A percentile compares a stretch with the other conserved stretches of the same genome.
These are phyloP conservation scores for Grosmannia huntii DNA, from an alignment of 2,329 filamentous ascomycete species.

Conservation along the genomic window DNA sequence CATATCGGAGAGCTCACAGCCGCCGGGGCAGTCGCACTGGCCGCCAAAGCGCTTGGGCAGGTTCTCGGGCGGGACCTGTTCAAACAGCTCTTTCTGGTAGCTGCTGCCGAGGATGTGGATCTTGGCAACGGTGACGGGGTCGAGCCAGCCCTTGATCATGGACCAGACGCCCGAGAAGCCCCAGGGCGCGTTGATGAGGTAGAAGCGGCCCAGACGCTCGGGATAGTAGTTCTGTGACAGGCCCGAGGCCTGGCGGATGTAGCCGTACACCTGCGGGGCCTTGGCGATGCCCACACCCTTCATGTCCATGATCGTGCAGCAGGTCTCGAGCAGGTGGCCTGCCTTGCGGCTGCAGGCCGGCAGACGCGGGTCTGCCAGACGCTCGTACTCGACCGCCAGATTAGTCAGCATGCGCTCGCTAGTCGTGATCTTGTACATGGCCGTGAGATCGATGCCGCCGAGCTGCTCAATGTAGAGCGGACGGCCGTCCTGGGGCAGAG, in stretches of 20 bases:
- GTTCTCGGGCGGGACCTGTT: slow-evolving; percentile 80
- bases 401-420: slow-evolving; percentile 91
- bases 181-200: slow-evolving; percentile 97
- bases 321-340: slow-evolving; percentile 85
- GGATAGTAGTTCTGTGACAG: slow-evolving; percentile 99
- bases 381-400: slow-evolving; percentile 96
- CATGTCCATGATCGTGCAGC: slow-evolving; percentile 96
- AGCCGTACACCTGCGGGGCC: slow-evolving; percentile 73
- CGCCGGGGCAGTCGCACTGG: slow-evolving; percentile 65
- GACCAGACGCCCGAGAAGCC: slow-evolving; percentile 79
- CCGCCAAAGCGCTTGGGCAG: slow-evolving; percentile 80
- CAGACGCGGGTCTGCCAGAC: slow-evolving; percentile 80
- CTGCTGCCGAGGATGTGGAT: slow-evolving; percentile 75
- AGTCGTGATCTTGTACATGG: slow-evolving; percentile 88
- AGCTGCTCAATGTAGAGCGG: slow-evolving; percentile 96
- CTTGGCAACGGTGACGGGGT: slow-evolving; percentile 93
- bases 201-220: slow-evolving; percentile 88
- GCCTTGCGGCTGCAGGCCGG: slow-evolving; percentile 91
- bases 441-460: slow-evolving; percentile 79
- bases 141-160: slow-evolving; percentile 85
- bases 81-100: slow-evolving; percentile 75
- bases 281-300: slow-evolving; percentile 83
- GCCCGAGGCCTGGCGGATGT: slow-evolving; percentile 70
- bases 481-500: slow-evolving; percentile 61
- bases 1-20: slow-evolving; percentile 75